Evolutionary conservation across 1,284 basidiomycete species (phyloP), one percentile per base, ranked within the genome.

Genomic region (Trichosporon ovoides): DNA sequence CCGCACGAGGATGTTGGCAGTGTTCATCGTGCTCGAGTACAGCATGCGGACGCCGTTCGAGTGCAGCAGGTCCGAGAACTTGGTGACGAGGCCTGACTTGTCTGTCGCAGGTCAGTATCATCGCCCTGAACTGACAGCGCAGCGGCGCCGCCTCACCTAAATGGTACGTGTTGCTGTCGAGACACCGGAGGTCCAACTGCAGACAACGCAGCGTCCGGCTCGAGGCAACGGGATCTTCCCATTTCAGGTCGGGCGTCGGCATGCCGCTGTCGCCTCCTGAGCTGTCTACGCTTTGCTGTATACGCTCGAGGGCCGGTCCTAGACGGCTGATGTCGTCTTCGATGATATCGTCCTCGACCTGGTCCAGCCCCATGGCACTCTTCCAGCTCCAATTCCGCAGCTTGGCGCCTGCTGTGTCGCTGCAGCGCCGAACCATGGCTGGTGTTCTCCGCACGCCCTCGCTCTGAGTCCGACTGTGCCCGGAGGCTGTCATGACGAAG

Each of bases 11-110:
- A 91, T 77, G 72, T 90, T 91, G 53, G 88, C 89, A 13, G 88
- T 89, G 74, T 89, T 88, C 68, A 85, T 87, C 12, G 88, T 89
- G 48, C 87, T 89, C 61, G 85, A 87, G 69, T 90, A 90, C 82
- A 89, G 87, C 75, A 89, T 88, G 72, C 88, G 86, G 72, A 89
- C 87, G 7, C 83, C 82, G 63, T 84, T 84, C 61, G 83, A 81
- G 60, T 87, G 83, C 10, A 90, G 81, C 12, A 87, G 81, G 20
- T 83, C 81, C 20, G 87, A 89, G 71, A 87, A 89, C 37, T 84
- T 83, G 68, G 83, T 87, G 53, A 90, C 85, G 11, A 89, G 80
- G 31, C 88, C 87, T 7, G 68, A 71, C 57, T 70, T 72, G 59
- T 71, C 73, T 73, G n/a, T n/a, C n/a, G 58, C 51, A 13, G 3